Percentiles rank a stretch among this genome's conserved stretches.
Evolutionary conservation across 495 filamentous ascomycete genomes (phyloP).

Genomic region (Xylaria curta): DNA sequence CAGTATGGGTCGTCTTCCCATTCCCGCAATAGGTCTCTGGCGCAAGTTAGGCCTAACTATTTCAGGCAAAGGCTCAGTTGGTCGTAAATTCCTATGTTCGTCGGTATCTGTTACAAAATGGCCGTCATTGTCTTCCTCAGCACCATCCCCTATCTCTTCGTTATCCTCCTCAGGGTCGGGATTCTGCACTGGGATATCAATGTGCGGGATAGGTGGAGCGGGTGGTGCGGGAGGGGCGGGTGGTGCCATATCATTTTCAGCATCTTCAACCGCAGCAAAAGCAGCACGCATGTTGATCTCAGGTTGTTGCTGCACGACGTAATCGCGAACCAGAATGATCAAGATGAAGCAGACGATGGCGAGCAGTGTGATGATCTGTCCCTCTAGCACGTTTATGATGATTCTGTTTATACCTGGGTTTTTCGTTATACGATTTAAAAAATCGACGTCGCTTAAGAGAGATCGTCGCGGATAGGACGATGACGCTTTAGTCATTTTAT

Average conservation of each 20-base stretch:
- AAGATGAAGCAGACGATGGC: conserved; percentile 93
- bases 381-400: conserved; percentile 85
- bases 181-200: conserved; percentile 19
- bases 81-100: conserved; percentile 23
- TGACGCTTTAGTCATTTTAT: conserved; percentile 27
- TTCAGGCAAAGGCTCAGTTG: conserved; percentile 23
- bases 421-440: conserved; percentile 75
- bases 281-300: conserved; percentile 68
- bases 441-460: conserved; percentile 73
- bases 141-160: conserved; percentile 30
- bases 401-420: conserved; percentile 76
- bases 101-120: not conserved
- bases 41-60: conserved; percentile 27
- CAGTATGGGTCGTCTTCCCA: conserved; percentile 26
- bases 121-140: not conserved
- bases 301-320: conserved; percentile 97
- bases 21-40: conserved; percentile 32
- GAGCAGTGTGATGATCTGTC: conserved; percentile 87
- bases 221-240: conserved; percentile 30
- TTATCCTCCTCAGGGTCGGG: conserved; percentile 27
- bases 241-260: conserved; percentile 57
- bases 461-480: conserved; percentile 43
- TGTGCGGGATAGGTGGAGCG: conserved; percentile 17
- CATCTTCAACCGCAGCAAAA: conserved; percentile 59
- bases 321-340: conserved; percentile 94